Conservation (phyloP, 306 rosid genomes). For the Quercus berberidifolia region DNA sequence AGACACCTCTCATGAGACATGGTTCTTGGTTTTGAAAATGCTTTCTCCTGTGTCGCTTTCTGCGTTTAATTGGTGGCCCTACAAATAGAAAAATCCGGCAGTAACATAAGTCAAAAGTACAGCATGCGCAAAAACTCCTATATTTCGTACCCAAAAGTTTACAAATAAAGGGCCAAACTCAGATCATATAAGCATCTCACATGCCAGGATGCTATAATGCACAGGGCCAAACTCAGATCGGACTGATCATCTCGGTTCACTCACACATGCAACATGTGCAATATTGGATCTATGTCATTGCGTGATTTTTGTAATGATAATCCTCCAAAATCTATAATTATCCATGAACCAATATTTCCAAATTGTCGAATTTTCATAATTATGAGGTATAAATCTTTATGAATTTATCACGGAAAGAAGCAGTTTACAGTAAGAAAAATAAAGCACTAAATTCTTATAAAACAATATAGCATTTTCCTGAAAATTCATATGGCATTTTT, state of each 20-base stretch:
- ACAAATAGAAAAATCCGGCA: constrained; percentile 10
- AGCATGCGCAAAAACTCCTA: neutral
- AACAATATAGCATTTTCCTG: neutral
- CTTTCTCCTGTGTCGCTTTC: constrained; percentile 90
- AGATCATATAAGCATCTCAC: neutral
- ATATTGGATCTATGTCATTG: neutral
- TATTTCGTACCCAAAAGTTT: neutral
- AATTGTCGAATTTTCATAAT: neutral
- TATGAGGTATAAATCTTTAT: neutral
- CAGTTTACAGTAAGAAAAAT: neutral
- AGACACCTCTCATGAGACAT: constrained; percentile 88
- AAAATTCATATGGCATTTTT: neutral
- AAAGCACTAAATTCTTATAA: neutral
- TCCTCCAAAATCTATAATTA: neutral
- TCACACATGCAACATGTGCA: constrained; percentile 7
- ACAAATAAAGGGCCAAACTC: neutral
- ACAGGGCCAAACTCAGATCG: neutral
- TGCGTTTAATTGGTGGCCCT: constrained; percentile 89
- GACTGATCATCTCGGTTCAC: neutral
- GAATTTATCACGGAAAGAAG: neutral
- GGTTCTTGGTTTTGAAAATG: constrained; percentile 68
- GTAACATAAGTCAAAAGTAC: neutral
- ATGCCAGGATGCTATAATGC: constrained; percentile 6
- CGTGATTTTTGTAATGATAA: neutral
- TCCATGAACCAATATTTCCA: constrained; percentile 2